Evolutionary conservation across 106 monocot species (phyloP).

Genomic region (Iris macrosiphon): DNA sequence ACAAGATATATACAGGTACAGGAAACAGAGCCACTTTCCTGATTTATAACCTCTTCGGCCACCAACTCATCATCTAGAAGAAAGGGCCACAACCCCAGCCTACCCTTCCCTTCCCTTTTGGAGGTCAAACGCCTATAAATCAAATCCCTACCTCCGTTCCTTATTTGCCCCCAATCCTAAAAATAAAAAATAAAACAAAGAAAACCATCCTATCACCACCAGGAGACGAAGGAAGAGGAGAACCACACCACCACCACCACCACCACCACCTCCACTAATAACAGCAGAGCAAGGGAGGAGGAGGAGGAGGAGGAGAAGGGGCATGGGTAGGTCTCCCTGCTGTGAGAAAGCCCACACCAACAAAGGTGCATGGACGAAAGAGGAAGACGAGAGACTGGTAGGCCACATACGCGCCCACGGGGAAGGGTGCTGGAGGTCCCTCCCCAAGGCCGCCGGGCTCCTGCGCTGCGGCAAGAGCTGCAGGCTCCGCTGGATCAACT

Average conservation of each 20-base stretch:
- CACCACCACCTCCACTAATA: too few species aligned
- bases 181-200: background rate
- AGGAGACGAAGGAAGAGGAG: too few species aligned
- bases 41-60: too few species aligned
- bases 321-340: slow-evolving; percentile 36
- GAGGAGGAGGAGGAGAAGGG: too few species aligned
- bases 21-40: too few species aligned
- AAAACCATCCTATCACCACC: background rate
- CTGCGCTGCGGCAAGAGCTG: slow-evolving; percentile 43
- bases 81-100: background rate
- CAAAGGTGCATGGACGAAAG: slow-evolving; percentile 54
- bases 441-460: slow-evolving; percentile 43
- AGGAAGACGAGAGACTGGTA: slow-evolving; percentile 43
- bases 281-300: too few species aligned
- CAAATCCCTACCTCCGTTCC: background rate
- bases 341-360: slow-evolving; percentile 49
- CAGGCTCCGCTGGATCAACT: slow-evolving; percentile 39
- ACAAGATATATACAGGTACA: too few species aligned
- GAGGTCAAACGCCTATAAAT: slow-evolving; percentile 1
- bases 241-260: too few species aligned
- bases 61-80: slow-evolving; percentile 9
- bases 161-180: background rate
- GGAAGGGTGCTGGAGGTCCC: slow-evolving; percentile 49
- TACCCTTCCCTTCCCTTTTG: background rate
- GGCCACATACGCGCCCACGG: slow-evolving; percentile 44